Evolutionary conservation across 805 yeast species (phyloP), one percentile per base, ranked within the genome.

Genomic region (Yamadazyma endophytica): DNA sequence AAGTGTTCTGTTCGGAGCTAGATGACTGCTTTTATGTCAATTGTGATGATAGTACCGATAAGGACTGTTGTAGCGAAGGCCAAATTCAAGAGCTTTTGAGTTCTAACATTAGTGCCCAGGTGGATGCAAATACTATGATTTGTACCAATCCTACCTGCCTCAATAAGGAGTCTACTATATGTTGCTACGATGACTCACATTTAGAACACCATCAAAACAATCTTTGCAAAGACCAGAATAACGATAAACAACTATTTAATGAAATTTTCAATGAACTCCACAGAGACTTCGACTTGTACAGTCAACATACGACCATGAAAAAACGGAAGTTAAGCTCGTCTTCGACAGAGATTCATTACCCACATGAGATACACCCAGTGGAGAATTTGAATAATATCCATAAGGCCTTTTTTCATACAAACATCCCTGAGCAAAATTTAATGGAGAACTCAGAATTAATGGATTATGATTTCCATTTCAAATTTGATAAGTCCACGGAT

Each of bases 391-490:
- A 13, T 24, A 36, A 54, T 29, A 51, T 58, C 17, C 68, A 64
- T 36, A 68, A 64, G 53, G 69, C 56, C 28, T 68, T 61, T 50
- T 72, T 58, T 52, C 76, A 58, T 49, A 71, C 77, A 17, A 54
- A 49, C 26, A 54, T 49, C 27, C 76, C 46, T 25, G 13, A 19
- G 4, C 5, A 5, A 11, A 13, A 15, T 8, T 24, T 26, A 13
- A 14, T 24, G 13, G 36, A 31, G 16, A 20, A 35, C 6, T 36
- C 36, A 11, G 30, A 39, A n/a, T 29, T 46, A 9, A 50, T 52
- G 3, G 68, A 66, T 41, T 60, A 46, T 37, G 69, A 67, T 32
- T 62, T 60, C 38, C 50, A 56, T 32, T 52, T 57, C 24, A 64
- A 59, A 39, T 58, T 60, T 37, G 11, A 19, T 19, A 8, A 19